Evolutionary conservation across 768 basidiomycete genomes (phyloP), one percentile per base, ranked within the genome.

Genomic region (Mycena vitilis): DNA sequence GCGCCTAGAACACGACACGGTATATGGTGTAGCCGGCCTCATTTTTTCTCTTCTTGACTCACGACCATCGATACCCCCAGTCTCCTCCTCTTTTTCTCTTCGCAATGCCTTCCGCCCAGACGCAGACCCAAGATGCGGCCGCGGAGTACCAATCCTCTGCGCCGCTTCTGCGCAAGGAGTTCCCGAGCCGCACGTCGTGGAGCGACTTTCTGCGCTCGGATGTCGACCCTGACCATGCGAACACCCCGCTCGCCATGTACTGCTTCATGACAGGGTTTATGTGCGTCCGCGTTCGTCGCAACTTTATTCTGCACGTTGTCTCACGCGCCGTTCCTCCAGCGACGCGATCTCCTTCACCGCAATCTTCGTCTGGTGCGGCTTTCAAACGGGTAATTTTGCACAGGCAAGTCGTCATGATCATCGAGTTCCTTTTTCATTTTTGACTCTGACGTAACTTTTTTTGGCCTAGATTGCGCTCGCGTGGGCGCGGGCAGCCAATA

Each of bases 361-460:
- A 1, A 81, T 92, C 53, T 95, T 89, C 77, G 88, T 95, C 16
- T 95, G 94, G 92, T 91, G 90, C 76, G 93, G 90, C 13, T 95
- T 94, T 77, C 93, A 95, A 78, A 94, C 93, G 0, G 93, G 91
- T 59, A 93, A 93, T 75, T 87, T 88, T 68, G 84, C 88, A 13
- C 89, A 91, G 81, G 89, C 88, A 71, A 59, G 79, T 74, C 30
- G 30, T 30, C 30, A 30, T 30, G 30, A 30, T 30, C 30, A 30
- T 30, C 30, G 30, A 30, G 30, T 30, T 30, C 34, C 22, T 10
- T 49, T 47, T 15, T 62, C 34, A 59, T 61, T 57, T 56, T 16
- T 30, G 40, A 40, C 40, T 15, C 40, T 51, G 15, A 38, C 12
- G 36, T 22, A 69, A 51, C 61, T 36, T 53, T 42, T 16, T 30